Conservation (phyloP, 2,329 filamentous ascomycete species). For the Cylindrodendrum hubeiense region DNA sequence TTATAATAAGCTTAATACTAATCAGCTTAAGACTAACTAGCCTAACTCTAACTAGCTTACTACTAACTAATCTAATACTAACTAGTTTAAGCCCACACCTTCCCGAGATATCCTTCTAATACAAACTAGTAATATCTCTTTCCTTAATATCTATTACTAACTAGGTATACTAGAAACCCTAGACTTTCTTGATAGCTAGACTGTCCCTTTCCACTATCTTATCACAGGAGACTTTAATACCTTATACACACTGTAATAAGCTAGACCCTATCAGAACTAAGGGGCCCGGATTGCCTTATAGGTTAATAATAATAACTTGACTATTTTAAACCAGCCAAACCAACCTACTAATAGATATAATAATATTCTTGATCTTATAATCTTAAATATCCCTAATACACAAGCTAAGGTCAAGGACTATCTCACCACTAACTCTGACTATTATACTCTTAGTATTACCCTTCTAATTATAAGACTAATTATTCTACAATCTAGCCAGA, state of each 20-base stretch:
- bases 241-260: not conserved
- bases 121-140: not conserved
- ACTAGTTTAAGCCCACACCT: not conserved
- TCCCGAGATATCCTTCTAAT: not conserved
- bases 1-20: not conserved
- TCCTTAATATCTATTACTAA: not conserved
- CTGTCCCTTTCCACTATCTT: not conserved
- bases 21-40: no score
- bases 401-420: not conserved
- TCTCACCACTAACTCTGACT: not conserved
- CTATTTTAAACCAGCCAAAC: not conserved
- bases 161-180: not conserved
- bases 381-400: not conserved
- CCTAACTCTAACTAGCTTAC: no score
- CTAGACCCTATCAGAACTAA: not conserved
- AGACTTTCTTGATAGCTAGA: not conserved
- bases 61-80: no score
- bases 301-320: not conserved
- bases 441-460: not conserved
- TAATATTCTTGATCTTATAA: not conserved
- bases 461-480: not conserved
- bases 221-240: not conserved
- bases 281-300: not conserved
- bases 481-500: not conserved
- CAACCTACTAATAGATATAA: not conserved